A percentile compares a stretch with the other conserved stretches of the same genome.
Evolutionary conservation across 2,329 filamentous ascomycete species (phyloP).

Genomic region (Diplodia sapinea): DNA sequence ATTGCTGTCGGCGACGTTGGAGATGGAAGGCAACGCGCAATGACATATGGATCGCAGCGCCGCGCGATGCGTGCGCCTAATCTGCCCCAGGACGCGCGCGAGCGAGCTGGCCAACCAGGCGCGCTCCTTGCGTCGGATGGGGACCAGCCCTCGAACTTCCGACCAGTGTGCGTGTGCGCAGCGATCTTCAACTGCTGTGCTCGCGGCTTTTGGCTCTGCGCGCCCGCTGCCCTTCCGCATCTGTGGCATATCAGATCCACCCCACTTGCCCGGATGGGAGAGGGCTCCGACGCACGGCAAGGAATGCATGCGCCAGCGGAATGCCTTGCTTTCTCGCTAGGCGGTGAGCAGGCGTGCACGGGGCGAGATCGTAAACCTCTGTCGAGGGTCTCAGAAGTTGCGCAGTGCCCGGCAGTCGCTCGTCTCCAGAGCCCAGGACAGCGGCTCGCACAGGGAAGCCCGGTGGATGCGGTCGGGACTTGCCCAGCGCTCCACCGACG

Average conservation of each 20-base stretch:
- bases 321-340: constrained; percentile 19
- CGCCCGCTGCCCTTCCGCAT: constrained; percentile 1
- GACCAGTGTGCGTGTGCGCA: constrained; percentile 21
- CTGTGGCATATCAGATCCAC: constrained; percentile 24
- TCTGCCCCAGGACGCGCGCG: constrained; percentile 8
- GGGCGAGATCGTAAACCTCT: constrained; percentile 14
- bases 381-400: neutral
- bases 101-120: constrained; percentile 12
- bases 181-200: constrained; percentile 26
- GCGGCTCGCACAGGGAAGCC: constrained; percentile 19
- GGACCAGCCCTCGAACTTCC: constrained; percentile 20
- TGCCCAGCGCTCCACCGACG: neutral
- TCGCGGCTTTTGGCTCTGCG: constrained; percentile 18
- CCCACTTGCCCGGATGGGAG: constrained; percentile 16
- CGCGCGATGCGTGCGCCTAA: constrained; percentile 15
- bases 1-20: constrained; percentile 11
- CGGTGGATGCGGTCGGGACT: neutral
- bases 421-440: constrained; percentile 20
- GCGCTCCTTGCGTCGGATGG: constrained; percentile 27
- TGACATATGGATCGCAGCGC: constrained; percentile 26
- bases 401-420: neutral
- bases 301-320: constrained; percentile 17
- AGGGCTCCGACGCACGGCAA: constrained; percentile 16
- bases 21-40: constrained; percentile 6
- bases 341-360: constrained; percentile 23